Conservation (phyloP, 176 grass and related monocot genomes). For the Carex parvula region DNA sequence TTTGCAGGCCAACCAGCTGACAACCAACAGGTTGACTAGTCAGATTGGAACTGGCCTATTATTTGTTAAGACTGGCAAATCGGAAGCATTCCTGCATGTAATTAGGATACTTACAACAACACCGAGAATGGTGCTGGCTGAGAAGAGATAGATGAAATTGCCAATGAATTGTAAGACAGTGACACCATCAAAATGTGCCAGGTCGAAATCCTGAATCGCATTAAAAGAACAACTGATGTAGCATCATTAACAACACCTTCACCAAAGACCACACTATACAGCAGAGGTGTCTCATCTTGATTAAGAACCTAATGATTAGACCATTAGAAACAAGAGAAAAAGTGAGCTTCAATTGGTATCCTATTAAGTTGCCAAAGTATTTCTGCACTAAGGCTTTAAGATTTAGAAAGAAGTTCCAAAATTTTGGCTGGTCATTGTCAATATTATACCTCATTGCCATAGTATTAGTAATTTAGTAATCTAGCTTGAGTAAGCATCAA, state of each 20-base stretch:
- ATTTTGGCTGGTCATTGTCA: not conserved
- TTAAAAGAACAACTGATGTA: constrained; percentile 94
- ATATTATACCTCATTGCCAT: not conserved
- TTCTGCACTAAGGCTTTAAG: not conserved
- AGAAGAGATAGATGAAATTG: constrained; percentile 78
- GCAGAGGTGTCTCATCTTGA: constrained; percentile 88
- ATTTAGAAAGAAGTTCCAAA: not conserved
- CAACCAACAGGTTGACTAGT: not conserved
- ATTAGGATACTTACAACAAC: constrained; percentile 58
- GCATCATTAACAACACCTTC: constrained; percentile 99
- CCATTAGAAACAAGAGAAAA: not conserved
- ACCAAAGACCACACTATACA: constrained; percentile 96
- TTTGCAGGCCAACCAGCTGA: not conserved
- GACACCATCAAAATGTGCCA: constrained; percentile 59
- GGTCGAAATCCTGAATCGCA: constrained; percentile 79
- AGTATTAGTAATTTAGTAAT: constrained; percentile 1
- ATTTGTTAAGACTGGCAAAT: not conserved
- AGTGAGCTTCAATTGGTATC: not conserved
- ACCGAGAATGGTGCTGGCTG: constrained; percentile 77
- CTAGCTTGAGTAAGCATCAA: constrained; percentile 10
- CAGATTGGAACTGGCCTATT: not conserved
- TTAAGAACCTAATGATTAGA: constrained; percentile 73
- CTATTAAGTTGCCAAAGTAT: constrained; percentile 4
- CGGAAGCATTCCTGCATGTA: not conserved
- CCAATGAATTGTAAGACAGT: constrained; percentile 62